These are phyloP conservation scores for Vigna mungo DNA, from an alignment of 306 rosid species.

Conservation along the genomic window DNA sequence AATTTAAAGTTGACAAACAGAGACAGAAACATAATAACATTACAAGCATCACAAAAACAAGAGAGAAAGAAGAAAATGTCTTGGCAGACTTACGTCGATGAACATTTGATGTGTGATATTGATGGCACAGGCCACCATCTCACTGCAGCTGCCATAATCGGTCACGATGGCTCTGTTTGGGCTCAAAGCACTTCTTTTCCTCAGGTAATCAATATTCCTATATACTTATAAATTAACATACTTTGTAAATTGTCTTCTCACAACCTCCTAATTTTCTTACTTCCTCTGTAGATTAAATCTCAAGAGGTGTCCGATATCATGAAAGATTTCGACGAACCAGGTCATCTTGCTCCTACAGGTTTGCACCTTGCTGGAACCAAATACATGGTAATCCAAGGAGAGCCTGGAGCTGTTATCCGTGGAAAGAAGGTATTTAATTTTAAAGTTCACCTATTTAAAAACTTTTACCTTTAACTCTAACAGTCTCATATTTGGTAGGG, in stretches of 20 bases:
- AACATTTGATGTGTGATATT: constrained; percentile 96
- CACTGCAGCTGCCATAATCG: constrained; percentile 76
- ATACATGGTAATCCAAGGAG: constrained; percentile 98
- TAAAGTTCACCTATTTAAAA: no score
- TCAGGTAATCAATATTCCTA: constrained; percentile 52
- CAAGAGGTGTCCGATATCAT: constrained; percentile 64
- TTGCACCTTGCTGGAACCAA: constrained; percentile 75
- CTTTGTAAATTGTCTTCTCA: background rate
- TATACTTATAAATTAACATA: no score
- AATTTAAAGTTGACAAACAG: constrained; percentile 14
- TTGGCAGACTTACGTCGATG: constrained; percentile 97
- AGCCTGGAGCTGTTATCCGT: constrained; percentile 93
- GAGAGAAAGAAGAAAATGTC: constrained; percentile 60
- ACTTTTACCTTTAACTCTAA: no score
- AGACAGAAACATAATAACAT: background rate
- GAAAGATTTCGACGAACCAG: constrained; percentile 94
- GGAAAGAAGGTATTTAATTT: constrained; percentile 74
- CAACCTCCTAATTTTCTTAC: background rate
- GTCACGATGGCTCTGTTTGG: constrained; percentile 90
- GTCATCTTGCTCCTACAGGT: constrained; percentile 96
- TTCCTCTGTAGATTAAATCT: constrained; percentile 59
- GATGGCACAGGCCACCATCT: constrained; percentile 90
- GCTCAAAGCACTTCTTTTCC: constrained; percentile 92
- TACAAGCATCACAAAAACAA: constrained; percentile 14
- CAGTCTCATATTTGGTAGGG: constrained; percentile 53